phyloP scores from a whole-genome alignment of 2,329 filamentous ascomycete genomes.

The Scorias spongiosa region DNA sequence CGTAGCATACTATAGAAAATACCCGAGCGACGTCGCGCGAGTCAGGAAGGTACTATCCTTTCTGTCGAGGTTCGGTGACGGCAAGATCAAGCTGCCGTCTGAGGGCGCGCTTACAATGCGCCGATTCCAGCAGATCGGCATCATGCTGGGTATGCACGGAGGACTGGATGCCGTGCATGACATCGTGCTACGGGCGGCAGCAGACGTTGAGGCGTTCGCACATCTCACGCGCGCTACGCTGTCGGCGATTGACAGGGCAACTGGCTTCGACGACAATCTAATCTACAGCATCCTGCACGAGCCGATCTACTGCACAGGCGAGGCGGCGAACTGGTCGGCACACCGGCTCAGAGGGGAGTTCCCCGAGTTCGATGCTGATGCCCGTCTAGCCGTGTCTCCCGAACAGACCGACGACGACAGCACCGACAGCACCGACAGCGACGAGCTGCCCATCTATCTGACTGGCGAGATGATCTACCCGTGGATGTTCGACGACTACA shows the following conservation, averaged over 20 bases:
- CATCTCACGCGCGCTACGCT: constrained; percentile 60
- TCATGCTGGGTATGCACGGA: constrained; percentile 64
- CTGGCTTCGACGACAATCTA: constrained; percentile 58
- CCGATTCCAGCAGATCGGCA: constrained; percentile 62
- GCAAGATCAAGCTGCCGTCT: constrained; percentile 51
- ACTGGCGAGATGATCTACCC: constrained; percentile 88
- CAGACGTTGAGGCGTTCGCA: constrained; percentile 63
- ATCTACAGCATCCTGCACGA: constrained; percentile 84
- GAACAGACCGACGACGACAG: constrained; percentile 8
- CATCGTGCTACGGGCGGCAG: constrained; percentile 52
- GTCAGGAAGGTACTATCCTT: constrained; percentile 53
- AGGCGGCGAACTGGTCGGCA: constrained; percentile 63
- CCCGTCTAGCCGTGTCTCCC: constrained; percentile 7
- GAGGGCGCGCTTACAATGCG: constrained; percentile 59
- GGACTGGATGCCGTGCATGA: constrained; percentile 63
- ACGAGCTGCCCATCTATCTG: constrained; percentile 51
- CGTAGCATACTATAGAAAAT: constrained; percentile 67
- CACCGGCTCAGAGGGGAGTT: constrained; percentile 42
- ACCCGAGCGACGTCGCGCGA: constrained; percentile 57
- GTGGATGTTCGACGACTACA: constrained; percentile 68
- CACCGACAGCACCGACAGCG: neutral
- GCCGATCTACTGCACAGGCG: constrained; percentile 55
- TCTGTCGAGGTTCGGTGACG: constrained; percentile 40
- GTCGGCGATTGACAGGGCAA: constrained; percentile 48
- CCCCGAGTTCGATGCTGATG: constrained; percentile 32